Conservation (phyloP, 352 stramenopile genomes). For the Globisporangium solare region DNA sequence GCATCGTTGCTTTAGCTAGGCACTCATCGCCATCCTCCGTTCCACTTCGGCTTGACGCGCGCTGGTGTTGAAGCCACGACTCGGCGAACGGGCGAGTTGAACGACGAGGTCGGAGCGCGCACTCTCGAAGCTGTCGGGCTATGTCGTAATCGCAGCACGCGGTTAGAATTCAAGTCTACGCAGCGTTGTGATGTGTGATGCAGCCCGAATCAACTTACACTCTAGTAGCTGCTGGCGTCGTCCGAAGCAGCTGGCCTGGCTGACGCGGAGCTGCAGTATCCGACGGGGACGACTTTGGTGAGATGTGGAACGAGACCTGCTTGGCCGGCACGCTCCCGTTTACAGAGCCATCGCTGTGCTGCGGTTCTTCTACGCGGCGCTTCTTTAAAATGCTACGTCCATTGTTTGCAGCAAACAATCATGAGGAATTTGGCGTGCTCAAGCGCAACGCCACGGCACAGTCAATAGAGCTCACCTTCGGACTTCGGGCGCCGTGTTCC, state of each 20-base stretch:
- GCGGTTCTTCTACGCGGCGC: slow-evolving; percentile 20
- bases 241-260: slow-evolving; percentile 22
- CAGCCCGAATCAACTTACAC: slow-evolving; percentile 25
- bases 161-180: background rate
- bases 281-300: slow-evolving; percentile 9
- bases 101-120: slow-evolving; percentile 27
- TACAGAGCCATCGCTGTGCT: background rate
- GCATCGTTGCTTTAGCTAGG: background rate
- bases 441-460: slow-evolving; percentile 3
- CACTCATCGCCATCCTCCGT: slow-evolving; percentile 48
- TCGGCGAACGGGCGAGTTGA: slow-evolving; percentile 19
- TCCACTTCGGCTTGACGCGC: slow-evolving; percentile 55
- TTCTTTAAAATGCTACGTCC: slow-evolving; percentile 68
- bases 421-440: slow-evolving; percentile 11
- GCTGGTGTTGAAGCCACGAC: slow-evolving; percentile 27
- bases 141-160: slow-evolving; percentile 12
- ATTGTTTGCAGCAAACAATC: background rate
- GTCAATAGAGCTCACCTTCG: slow-evolving; percentile 14
- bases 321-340: slow-evolving; percentile 22
- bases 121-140: slow-evolving; percentile 33
- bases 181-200: background rate
- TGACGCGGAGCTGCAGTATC: slow-evolving; percentile 19
- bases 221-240: slow-evolving; percentile 21
- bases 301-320: slow-evolving; percentile 65
- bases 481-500: slow-evolving; percentile 8